Conservation (phyloP, 345 rosid genomes). For the Litchi chinensis region DNA sequence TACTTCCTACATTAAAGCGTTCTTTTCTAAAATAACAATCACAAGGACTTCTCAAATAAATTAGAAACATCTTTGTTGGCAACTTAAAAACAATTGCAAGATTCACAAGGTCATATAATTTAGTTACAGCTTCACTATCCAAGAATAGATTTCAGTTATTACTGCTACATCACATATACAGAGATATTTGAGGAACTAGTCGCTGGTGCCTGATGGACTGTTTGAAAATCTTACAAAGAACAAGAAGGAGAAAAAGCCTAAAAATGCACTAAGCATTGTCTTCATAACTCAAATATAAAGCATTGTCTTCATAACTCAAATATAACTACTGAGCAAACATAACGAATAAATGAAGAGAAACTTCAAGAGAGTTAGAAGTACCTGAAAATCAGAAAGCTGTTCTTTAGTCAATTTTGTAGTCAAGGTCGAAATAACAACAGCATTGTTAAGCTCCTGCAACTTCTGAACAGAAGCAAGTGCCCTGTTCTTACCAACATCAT, state of each 20-base stretch:
- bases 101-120: neutral
- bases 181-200: neutral
- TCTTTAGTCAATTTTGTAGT: constrained; percentile 72
- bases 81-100: neutral
- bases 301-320: no score
- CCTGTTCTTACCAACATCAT: constrained; percentile 87
- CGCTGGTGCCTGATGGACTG: neutral
- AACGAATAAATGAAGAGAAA: neutral
- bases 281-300: no score
- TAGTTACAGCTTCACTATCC: no score
- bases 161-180: neutral
- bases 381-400: constrained; percentile 87
- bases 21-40: neutral
- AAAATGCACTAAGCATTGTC: no score
- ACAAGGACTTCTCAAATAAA: neutral
- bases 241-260: neutral
- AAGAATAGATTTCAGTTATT: neutral
- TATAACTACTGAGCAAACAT: neutral
- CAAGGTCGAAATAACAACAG: constrained; percentile 71
- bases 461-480: constrained; percentile 94
- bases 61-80: neutral
- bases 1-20: neutral
- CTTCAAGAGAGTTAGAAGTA: constrained; percentile 18
- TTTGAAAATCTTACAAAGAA: neutral
- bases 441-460: constrained; percentile 95